These are phyloP conservation scores for Microsporum canis DNA, from an alignment of 2,329 filamentous ascomycete genomes.

Conservation along the genomic window DNA sequence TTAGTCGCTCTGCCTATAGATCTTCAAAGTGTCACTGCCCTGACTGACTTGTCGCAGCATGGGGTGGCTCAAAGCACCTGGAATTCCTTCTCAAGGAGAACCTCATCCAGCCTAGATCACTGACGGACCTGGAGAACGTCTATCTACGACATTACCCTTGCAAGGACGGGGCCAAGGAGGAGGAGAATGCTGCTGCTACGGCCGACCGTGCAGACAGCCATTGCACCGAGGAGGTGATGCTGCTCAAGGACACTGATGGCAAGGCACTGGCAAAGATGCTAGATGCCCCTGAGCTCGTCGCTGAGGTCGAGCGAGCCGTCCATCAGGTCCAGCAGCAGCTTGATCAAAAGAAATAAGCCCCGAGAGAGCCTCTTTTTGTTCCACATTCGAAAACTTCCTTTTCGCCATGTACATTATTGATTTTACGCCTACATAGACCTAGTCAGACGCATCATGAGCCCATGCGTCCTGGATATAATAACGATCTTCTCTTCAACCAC, in stretches of 20 bases:
- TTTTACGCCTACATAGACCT: not conserved
- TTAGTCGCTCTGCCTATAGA: conserved; percentile 18
- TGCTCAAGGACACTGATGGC: conserved; percentile 39
- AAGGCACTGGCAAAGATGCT: conserved; percentile 50
- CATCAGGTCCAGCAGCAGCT: conserved; percentile 52
- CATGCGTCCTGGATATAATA: not conserved
- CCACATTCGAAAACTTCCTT: not conserved
- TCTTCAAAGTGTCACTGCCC: not conserved
- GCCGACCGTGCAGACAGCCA: conserved; percentile 10
- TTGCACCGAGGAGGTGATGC: conserved; percentile 36
- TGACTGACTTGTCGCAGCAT: conserved; percentile 38
- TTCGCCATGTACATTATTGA: not conserved
- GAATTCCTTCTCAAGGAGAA: conserved; percentile 68
- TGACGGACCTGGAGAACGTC: conserved; percentile 58
- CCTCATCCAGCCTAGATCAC: conserved; percentile 55
- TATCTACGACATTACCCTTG: conserved; percentile 44
- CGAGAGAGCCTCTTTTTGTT: not conserved
- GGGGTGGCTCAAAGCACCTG: conserved; percentile 73
- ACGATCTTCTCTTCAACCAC: not conserved
- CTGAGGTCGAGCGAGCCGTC: conserved; percentile 64
- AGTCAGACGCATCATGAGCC: not conserved
- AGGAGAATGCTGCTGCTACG: conserved; percentile 15
- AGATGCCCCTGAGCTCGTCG: conserved; percentile 56
- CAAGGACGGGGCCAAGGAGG: conserved; percentile 23
- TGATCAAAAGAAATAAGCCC: conserved; percentile 13